Conservation (phyloP, 257 asterid genomes). For the Ligustrum vulgare region DNA sequence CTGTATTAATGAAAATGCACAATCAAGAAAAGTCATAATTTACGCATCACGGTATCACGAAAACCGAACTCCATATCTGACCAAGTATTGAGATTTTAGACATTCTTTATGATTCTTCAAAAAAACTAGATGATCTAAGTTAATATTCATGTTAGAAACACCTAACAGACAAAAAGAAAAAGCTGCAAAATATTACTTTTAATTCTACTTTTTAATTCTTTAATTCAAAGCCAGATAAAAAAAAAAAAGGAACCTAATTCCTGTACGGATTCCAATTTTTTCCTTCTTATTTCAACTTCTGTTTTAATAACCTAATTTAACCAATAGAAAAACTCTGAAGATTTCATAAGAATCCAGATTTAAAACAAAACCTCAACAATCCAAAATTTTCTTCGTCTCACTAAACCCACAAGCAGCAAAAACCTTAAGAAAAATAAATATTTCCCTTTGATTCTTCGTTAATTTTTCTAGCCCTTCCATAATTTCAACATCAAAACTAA, state of each 20-base stretch:
- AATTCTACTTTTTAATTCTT: no score
- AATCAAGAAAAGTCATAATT: not conserved
- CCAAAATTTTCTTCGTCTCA: slow-evolving; percentile 11
- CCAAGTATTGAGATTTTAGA: not conserved
- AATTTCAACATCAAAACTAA: not conserved
- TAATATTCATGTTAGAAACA: not conserved
- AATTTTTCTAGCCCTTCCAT: not conserved
- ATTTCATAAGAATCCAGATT: not conserved
- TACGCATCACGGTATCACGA: not conserved
- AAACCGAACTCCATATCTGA: not conserved
- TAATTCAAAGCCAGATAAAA: no score
- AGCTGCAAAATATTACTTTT: not conserved
- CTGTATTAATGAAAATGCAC: slow-evolving; percentile 33
- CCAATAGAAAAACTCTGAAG: not conserved
- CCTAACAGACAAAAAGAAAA: not conserved
- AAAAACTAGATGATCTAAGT: not conserved
- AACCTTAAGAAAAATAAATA: not conserved
- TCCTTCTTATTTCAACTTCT: not conserved
- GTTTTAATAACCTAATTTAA: not conserved
- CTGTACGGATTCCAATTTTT: not conserved
- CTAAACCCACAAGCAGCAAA: slow-evolving; percentile 8
- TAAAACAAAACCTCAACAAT: not conserved
- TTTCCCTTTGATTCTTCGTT: not conserved
- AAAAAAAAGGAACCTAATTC: no score
- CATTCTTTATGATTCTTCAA: slow-evolving; percentile 3